Evolutionary conservation across 176 grass and related monocot genomes (phyloP).

Genomic region (Pontederia paniculata): DNA sequence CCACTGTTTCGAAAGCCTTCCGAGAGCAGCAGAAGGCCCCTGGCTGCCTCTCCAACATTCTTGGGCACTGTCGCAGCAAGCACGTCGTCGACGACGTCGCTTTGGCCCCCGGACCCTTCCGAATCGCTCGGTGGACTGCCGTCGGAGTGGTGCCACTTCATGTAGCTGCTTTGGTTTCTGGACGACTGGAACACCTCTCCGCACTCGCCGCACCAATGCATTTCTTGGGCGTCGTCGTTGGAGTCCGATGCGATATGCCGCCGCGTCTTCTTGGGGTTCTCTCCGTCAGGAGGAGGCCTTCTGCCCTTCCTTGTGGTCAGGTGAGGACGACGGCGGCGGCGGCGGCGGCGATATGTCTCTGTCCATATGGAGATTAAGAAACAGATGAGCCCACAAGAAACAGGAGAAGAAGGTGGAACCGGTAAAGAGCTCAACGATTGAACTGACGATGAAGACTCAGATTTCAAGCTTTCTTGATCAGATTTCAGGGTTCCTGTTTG

Average conservation of each 20-base stretch:
- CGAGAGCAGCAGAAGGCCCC: too few relatives aligned
- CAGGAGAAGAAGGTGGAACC: too few relatives aligned
- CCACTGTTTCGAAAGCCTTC: slow-evolving; percentile 11
- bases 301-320: not conserved
- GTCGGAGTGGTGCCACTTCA: not conserved
- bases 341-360: too few relatives aligned
- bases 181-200: slow-evolving; percentile 21
- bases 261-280: slow-evolving; percentile 6
- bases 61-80: slow-evolving; percentile 10
- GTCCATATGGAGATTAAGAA: too few relatives aligned
- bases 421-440: too few relatives aligned
- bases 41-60: slow-evolving; percentile 22
- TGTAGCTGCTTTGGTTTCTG: slow-evolving; percentile 12
- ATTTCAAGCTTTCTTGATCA: too few relatives aligned
- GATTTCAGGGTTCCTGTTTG: too few relatives aligned
- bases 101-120: too few relatives aligned
- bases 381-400: too few relatives aligned
- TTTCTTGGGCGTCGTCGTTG: not conserved
- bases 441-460: too few relatives aligned
- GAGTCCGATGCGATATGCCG: slow-evolving; percentile 21
- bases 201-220: slow-evolving; percentile 14
- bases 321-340: not conserved
- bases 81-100: too few relatives aligned
- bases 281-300: not conserved
- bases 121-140: too few relatives aligned